Base-by-base conservation (phyloP, 495 filamentous ascomycete genomes). In the Mycothermus thermophilus region DNA sequence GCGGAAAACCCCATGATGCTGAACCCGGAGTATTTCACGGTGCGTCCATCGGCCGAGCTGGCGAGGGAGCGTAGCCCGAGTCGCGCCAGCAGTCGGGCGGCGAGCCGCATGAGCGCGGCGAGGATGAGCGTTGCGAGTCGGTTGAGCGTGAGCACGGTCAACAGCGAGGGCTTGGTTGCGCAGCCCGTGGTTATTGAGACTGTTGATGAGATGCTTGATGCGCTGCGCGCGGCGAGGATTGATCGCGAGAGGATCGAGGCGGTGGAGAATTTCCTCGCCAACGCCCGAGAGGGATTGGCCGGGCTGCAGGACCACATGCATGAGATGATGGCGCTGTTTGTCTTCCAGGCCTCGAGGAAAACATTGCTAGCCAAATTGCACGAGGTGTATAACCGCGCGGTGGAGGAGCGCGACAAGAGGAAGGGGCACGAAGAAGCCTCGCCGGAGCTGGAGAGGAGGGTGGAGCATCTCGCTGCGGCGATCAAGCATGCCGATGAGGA, bases 231-330 rank as follows among this genome's bases (percentile, higher is more conserved):
- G 31, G 71, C 76, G 2, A 65, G 79, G 1, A 80, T 99, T 29
- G 92, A 99, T 50, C 69, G 92, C 8, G 86, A 96, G 60, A 95
- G 84, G 58, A 72, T 88, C 32, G 77, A 85, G 38, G 79, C 74
- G 0, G 63, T 95, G 18, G 72, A 74, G 38, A 79, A 66, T 34
- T 99, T 95, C 52, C 55, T 94, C 3, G 59, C 74, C n/a, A 64
- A 86, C 20, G 82, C 75, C 15, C 77, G 77, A 3, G 81, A 88
- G 8, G 87, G 95, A 30, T 48, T 95, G 7, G 70, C 63, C 30
- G 84, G 90, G 47, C 58, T 99, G 20, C 65, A 77, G 19, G 71
- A 80, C 9, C 66, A 72, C 61, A 87, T 96, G 60, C 80, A 80
- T 16, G 71, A 79, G 14, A 83, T 96, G 44, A 87, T 95, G 80